Evolutionary conservation across 2,329 filamentous ascomycete species (phyloP).

Genomic region (Sclerotinia spermophila): DNA sequence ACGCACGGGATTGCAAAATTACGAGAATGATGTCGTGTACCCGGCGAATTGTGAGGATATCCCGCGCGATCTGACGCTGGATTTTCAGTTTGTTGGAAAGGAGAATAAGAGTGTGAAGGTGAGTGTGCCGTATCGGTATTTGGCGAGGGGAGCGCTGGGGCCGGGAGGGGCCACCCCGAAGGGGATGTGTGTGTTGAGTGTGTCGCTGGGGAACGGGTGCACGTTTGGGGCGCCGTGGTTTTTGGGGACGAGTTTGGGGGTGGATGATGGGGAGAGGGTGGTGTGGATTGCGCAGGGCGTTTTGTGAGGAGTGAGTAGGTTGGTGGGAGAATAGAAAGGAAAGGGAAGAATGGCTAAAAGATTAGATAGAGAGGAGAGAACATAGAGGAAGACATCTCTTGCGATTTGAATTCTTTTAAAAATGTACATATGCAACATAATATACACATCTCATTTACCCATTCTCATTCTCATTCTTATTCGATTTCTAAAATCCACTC

Average conservation of each 20-base stretch:
- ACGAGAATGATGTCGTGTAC: background rate
- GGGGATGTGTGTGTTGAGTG: background rate
- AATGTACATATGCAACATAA: constrained; percentile 14
- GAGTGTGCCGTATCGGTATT: background rate
- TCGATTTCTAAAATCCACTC: background rate
- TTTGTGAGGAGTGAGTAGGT: background rate
- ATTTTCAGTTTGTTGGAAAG: background rate
- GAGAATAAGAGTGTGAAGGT: background rate
- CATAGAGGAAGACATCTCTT: background rate
- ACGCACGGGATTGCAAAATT: background rate
- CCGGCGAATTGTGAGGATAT: background rate
- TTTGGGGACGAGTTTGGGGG: background rate
- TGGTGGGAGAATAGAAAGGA: too few relatives aligned
- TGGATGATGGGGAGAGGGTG: constrained; percentile 1
- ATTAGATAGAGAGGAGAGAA: background rate
- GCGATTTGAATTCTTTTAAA: background rate
- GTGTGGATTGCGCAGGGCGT: constrained; percentile 9
- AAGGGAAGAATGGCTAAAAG: background rate
- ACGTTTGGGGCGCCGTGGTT: constrained; percentile 14
- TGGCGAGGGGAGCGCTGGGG: background rate
- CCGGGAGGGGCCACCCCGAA: background rate
- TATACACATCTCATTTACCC: constrained; percentile 1
- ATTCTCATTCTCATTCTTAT: background rate
- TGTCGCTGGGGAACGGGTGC: background rate
- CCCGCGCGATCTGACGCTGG: background rate